These are phyloP conservation scores for Cyberlindnera meyerae DNA, from an alignment of 805 yeast genomes.

Conservation along the genomic window DNA sequence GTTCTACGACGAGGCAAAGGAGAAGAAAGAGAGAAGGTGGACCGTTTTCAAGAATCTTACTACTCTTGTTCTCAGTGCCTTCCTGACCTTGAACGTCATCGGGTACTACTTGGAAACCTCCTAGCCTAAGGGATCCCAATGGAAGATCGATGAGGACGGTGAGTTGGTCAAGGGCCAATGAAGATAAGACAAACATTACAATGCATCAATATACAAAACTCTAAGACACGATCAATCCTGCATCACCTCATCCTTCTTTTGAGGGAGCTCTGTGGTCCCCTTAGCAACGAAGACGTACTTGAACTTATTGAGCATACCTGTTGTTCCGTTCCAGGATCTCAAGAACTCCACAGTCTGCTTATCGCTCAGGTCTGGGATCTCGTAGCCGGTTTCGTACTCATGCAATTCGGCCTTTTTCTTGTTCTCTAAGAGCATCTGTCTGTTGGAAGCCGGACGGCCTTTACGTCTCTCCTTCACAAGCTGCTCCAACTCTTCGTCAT, in stretches of 20 bases:
- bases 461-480: conserved; percentile 64
- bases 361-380: conserved; percentile 68
- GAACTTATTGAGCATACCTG: conserved; percentile 69
- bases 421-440: conserved; percentile 63
- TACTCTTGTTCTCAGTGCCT: background rate
- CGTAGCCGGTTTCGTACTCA: conserved; percentile 63
- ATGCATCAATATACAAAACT: background rate
- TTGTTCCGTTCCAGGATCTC: conserved; percentile 75
- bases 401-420: conserved; percentile 55
- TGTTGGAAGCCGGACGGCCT: conserved; percentile 78
- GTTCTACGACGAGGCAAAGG: conserved; percentile 14
- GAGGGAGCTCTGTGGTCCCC: conserved; percentile 14
- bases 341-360: conserved; percentile 52
- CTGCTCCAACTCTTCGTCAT: conserved; percentile 68
- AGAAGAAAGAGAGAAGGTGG: background rate
- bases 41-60: background rate
- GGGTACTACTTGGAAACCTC: conserved; percentile 5
- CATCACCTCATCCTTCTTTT: conserved; percentile 12
- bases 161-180: conserved; percentile 1
- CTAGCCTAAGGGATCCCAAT: background rate
- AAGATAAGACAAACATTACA: conserved; percentile 3
- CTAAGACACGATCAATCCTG: conserved; percentile 1
- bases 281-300: conserved; percentile 31
- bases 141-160: conserved; percentile 3
- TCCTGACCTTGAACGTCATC: background rate